These are phyloP conservation scores for Neoarthrinium moseri DNA, from an alignment of 2,329 filamentous ascomycete genomes.

Conservation along the genomic window DNA sequence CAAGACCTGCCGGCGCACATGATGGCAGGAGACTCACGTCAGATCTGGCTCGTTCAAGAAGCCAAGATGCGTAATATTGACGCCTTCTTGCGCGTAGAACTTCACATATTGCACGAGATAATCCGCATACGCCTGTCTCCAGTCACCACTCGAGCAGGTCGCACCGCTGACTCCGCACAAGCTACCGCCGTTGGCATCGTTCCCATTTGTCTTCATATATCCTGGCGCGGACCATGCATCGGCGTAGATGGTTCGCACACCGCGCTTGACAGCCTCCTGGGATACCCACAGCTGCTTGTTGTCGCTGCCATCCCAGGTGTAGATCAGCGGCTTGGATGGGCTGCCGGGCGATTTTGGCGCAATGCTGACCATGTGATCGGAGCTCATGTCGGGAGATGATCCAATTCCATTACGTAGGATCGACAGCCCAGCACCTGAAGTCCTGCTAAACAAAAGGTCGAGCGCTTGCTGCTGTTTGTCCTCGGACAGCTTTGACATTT, in stretches of 20 bases:
- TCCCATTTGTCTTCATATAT: conserved; percentile 39
- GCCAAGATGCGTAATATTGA: conserved; percentile 30
- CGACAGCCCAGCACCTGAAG: conserved; percentile 31
- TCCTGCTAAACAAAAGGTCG: conserved; percentile 32
- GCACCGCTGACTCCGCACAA: conserved; percentile 34
- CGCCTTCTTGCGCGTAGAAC: conserved; percentile 29
- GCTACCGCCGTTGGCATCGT: conserved; percentile 32
- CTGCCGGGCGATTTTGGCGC: conserved; percentile 36
- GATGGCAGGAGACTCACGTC: background rate
- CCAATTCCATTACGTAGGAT: conserved; percentile 36
- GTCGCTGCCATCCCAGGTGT: conserved; percentile 40
- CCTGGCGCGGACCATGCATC: conserved; percentile 41
- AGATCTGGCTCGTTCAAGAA: conserved; percentile 34
- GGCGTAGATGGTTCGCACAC: conserved; percentile 31
- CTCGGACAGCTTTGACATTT: conserved; percentile 18
- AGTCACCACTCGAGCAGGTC: conserved; percentile 31
- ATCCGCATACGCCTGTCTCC: conserved; percentile 40
- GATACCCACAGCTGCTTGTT: conserved; percentile 45
- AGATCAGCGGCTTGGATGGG: conserved; percentile 32
- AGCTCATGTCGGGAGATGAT: conserved; percentile 11
- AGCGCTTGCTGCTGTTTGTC: conserved; percentile 29
- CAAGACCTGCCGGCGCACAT: background rate
- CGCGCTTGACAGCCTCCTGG: conserved; percentile 37
- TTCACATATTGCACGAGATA: conserved; percentile 41
- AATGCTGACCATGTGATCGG: conserved; percentile 29